Conservation (phyloP, 176 grass and related monocot genomes). For the Urochloa ruziziensis region DNA sequence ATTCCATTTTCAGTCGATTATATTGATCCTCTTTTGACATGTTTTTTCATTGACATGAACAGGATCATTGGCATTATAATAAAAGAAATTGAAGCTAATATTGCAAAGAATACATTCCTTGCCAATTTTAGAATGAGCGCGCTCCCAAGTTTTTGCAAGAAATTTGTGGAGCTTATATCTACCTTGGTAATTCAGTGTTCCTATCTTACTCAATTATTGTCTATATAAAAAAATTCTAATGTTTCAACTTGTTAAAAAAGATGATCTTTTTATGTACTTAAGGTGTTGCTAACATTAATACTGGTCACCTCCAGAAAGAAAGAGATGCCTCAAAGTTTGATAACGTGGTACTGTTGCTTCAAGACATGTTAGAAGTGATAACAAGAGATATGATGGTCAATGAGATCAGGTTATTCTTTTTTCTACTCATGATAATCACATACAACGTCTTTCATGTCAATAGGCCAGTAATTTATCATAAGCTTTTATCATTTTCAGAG, state of each 20-base stretch:
- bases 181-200: constrained; percentile 70
- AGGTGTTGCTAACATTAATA: constrained; percentile 29
- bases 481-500: constrained; percentile 45
- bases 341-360: constrained; percentile 77
- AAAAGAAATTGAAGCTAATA: constrained; percentile 92
- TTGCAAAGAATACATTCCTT: constrained; percentile 83
- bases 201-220: constrained; percentile 19
- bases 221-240: constrained; percentile 19
- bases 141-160: constrained; percentile 75
- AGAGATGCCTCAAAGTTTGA: constrained; percentile 74
- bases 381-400: constrained; percentile 99
- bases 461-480: background rate
- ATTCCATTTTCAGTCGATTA: background rate
- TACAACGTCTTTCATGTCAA: background rate
- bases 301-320: constrained; percentile 68
- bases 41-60: constrained; percentile 33
- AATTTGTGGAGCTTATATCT: constrained; percentile 89
- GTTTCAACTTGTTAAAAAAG: background rate
- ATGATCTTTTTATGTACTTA: background rate
- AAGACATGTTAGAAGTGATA: constrained; percentile 97
- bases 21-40: constrained; percentile 30
- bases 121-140: constrained; percentile 93
- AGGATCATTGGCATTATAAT: constrained; percentile 97
- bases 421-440: background rate
- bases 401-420: constrained; percentile 64